Percentiles rank a stretch among this genome's conserved stretches.
Conservation (phyloP, 164 flowering plant genomes). For the Warburgia ugandensis region DNA sequence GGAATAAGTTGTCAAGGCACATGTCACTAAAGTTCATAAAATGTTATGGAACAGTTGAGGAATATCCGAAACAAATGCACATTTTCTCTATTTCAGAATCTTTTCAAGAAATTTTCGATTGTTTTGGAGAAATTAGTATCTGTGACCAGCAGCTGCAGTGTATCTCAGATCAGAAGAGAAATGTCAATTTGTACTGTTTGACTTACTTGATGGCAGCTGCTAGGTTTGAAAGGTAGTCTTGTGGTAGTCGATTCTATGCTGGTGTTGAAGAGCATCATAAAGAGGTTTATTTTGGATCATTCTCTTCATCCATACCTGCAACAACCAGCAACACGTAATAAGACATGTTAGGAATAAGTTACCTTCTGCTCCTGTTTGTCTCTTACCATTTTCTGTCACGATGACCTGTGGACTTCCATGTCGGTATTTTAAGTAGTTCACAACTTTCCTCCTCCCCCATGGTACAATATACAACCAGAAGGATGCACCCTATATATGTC, state of each 20-base stretch:
- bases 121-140: no score
- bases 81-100: no score
- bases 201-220: conserved; percentile 9
- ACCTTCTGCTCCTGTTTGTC: neutral
- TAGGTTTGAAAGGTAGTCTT: conserved; percentile 47
- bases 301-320: conserved; percentile 89
- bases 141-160: neutral
- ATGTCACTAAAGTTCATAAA: neutral
- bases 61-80: no score
- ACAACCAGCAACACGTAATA: neutral
- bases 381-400: conserved; percentile 79
- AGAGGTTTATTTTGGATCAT: conserved; percentile 32
- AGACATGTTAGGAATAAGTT: neutral
- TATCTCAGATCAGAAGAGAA: neutral
- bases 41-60: no score
- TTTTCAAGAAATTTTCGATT: no score
- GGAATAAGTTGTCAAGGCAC: neutral
- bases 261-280: conserved; percentile 70
- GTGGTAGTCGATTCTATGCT: conserved; percentile 50
- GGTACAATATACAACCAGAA: conserved; percentile 87
- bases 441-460: conserved; percentile 70
- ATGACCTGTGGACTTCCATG: conserved; percentile 61
- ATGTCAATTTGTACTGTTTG: neutral
- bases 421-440: conserved; percentile 47
- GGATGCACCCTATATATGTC: conserved; percentile 61